Evolutionary conservation across 371 early-diverging fungal genomes (phyloP), one percentile per base, ranked within the genome.

Genomic region (Mortierella sp.): DNA sequence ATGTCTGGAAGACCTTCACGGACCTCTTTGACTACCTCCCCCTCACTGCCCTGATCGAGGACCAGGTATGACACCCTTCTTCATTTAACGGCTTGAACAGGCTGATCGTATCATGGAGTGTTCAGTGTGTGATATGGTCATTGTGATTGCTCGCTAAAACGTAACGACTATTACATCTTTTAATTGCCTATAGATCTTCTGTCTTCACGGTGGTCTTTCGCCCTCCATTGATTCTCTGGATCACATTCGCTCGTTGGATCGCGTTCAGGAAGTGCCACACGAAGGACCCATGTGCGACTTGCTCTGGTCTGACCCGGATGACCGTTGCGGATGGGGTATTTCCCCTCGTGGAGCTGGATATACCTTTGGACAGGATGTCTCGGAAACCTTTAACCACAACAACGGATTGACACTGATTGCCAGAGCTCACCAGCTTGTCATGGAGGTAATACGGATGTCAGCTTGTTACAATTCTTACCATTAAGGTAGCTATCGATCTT

Each of bases 1-100:
- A 97, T 88, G 99, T 99, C 38, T 99, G 99, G 99, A 98, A 97
- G 88, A 93, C 94, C 81, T 99, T 99, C 84, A 99, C 99, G 21
- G 99, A 99, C 83, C 92, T 99, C 44, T 99, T 99, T 89, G 99
- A 99, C 90, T 99, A 97, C 85, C 91, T 99, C 81, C 99, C 99
- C 6, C 89, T 99, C 78, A 97, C 99, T 29, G 99, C 99, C 44
- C 91, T 99, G 79, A 97, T 98, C 79, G 96, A 97, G 82, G 94
- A 95, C 55, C 96, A 96, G 84, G 84, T 84, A 77, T 21, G 41
- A 11, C 8, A 16, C 14, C 27, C 8, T 24, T 38, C 7, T 16
- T 12, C n/a, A 10, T 44, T 10, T 18, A 18, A 38, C 38, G 60
- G 77, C 29, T 14, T 38, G 46, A 35, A 63, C 14, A 32, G 18